Base-by-base conservation (phyloP, 768 basidiomycete genomes). In the Termitomyces titanicus region DNA sequence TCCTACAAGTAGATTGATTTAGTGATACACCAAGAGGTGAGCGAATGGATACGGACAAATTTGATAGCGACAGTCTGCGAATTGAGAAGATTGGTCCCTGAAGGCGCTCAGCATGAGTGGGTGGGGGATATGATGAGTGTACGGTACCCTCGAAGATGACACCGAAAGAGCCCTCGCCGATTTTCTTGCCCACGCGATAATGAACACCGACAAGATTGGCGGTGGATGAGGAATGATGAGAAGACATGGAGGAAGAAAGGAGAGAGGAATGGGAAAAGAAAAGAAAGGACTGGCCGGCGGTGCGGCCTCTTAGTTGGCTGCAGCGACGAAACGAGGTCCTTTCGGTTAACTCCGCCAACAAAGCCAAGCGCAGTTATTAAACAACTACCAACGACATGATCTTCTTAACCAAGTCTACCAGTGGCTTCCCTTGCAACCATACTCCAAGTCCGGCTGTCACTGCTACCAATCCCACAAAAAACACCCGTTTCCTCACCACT, bases 41-140 rank as follows among this genome's bases (percentile, higher is more conserved):
- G 27, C 42, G 55, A 47, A 47, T 24, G 48, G 55, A 45, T 45
- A 85, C 95, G 74, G 67, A 98, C 97, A 83, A 99, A 99, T 80
- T 99, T 99, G 86, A 99, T 98, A 60, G 97, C 97, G 58, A 98
- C 96, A 10, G 94, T 95, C 76, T 96, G 94, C 3, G 91, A 94
- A 79, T 99, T 99, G 75, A 98, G 85, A 31, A 99, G 79, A 69
- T 99, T 99, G 8, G 94, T 96, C 25, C 96, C 96, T 98, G 66
- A 34, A 58, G 29, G 33, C 17, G 37, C 15, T 43, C 24, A 55
- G 44, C 9, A 35, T 12, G 51, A 43, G 47, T 45, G 34, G 44
- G 3, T 13, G 35, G 46, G 27, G 53, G 34, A 33, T 25, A 59
- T 64, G n/a, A 55, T 7, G 13, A 15, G 18, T 20, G 43, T 40